Evolutionary conservation across 768 basidiomycete genomes (phyloP).

Genomic region (Dacryopinax spathularia): DNA sequence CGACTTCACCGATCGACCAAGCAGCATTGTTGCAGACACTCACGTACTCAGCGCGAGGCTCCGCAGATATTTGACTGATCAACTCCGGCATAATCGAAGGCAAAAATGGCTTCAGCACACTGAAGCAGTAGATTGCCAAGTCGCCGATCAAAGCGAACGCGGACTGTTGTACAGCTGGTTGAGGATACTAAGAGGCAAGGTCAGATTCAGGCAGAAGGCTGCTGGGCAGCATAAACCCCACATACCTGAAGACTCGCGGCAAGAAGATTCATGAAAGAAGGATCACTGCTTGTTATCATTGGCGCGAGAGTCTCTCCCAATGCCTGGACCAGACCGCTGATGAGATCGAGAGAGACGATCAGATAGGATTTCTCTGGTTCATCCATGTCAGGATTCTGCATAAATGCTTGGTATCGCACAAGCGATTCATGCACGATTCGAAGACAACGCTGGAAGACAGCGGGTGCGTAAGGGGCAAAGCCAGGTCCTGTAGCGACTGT

Average conservation of each 20-base stretch:
- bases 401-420: slow-evolving; percentile 71
- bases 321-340: slow-evolving; percentile 92
- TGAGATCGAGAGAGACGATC: slow-evolving; percentile 90
- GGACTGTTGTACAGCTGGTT: slow-evolving; percentile 88
- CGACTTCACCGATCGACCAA: slow-evolving; percentile 99
- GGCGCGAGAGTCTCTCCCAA: slow-evolving; percentile 64
- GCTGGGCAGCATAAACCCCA: background rate
- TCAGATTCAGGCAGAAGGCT: background rate
- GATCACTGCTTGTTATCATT: slow-evolving; percentile 53
- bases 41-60: slow-evolving; percentile 85
- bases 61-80: slow-evolving; percentile 76
- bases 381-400: slow-evolving; percentile 67
- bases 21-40: slow-evolving; percentile 98
- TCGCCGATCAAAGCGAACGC: slow-evolving; percentile 98
- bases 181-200: slow-evolving; percentile 47
- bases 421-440: slow-evolving; percentile 72
- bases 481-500: slow-evolving; percentile 87
- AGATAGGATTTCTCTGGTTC: slow-evolving; percentile 96
- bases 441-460: slow-evolving; percentile 85
- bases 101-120: slow-evolving; percentile 69
- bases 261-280: slow-evolving; percentile 66
- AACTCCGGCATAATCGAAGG: slow-evolving; percentile 82
- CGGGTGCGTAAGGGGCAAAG: slow-evolving; percentile 76
- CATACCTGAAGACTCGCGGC: slow-evolving; percentile 67
- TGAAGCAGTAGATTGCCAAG: slow-evolving; percentile 91